Conservation (phyloP, 805 yeast genomes). For the Ogataea degrootiae region DNA sequence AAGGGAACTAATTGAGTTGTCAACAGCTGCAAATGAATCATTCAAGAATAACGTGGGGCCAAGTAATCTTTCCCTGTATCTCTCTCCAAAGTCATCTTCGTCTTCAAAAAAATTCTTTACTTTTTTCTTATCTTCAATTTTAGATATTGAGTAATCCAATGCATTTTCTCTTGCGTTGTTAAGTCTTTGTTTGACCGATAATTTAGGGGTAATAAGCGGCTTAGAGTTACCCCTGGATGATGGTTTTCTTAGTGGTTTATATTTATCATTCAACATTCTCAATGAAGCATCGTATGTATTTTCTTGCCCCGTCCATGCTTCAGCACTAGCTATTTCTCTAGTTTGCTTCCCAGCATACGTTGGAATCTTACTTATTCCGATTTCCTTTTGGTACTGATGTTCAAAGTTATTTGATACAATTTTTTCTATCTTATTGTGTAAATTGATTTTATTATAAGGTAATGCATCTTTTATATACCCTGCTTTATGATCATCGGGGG, state of each 20-base stretch:
- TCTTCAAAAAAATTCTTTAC: slow-evolving; percentile 18
- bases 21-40: slow-evolving; percentile 37
- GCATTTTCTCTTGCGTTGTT: slow-evolving; percentile 60
- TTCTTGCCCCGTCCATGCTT: slow-evolving; percentile 62
- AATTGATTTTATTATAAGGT: slow-evolving; percentile 13
- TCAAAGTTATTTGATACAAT: slow-evolving; percentile 34
- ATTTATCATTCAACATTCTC: slow-evolving; percentile 53
- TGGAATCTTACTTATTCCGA: slow-evolving; percentile 41
- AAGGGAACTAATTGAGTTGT: slow-evolving; percentile 54
- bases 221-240: background rate
- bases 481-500: slow-evolving; percentile 31
- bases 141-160: slow-evolving; percentile 56
- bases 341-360: slow-evolving; percentile 38
- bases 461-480: slow-evolving; percentile 27
- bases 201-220: slow-evolving; percentile 14
- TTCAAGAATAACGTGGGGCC: slow-evolving; percentile 50
- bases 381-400: slow-evolving; percentile 33
- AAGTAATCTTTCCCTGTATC: slow-evolving; percentile 59
- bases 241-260: slow-evolving; percentile 33
- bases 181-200: slow-evolving; percentile 36
- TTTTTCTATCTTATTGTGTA: slow-evolving; percentile 24
- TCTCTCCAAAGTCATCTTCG: slow-evolving; percentile 50
- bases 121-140: slow-evolving; percentile 27
- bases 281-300: slow-evolving; percentile 38
- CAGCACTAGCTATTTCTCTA: slow-evolving; percentile 43